Conservation (phyloP, 148 eudicot species). For the Diospyros lotus region DNA sequence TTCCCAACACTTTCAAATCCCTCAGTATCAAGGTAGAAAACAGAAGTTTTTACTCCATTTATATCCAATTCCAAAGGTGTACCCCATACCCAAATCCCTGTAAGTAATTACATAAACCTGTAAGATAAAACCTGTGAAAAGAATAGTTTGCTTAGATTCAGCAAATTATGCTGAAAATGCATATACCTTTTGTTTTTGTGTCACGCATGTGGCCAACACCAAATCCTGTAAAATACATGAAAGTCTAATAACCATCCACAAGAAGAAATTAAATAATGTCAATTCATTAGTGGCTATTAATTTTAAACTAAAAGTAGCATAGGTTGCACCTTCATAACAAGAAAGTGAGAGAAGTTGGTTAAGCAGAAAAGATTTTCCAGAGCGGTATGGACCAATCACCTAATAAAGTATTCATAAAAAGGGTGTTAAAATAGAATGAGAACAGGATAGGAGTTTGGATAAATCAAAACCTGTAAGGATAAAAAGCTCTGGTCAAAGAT, state of each 20-base stretch:
- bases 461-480: background rate
- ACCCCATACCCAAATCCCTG: slow-evolving; percentile 99
- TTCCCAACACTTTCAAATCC: slow-evolving; percentile 99
- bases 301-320: slow-evolving; percentile 1
- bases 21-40: slow-evolving; percentile 93
- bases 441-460: background rate
- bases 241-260: slow-evolving; percentile 1
- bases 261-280: background rate
- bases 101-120: background rate
- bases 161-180: background rate
- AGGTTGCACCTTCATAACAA: slow-evolving; percentile 78
- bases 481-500: background rate
- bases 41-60: slow-evolving; percentile 77
- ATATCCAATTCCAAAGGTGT: slow-evolving; percentile 74
- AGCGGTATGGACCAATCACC: slow-evolving; percentile 99
- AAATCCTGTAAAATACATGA: slow-evolving; percentile 58
- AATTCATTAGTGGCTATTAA: background rate
- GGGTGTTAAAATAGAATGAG: slow-evolving; percentile 2
- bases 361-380: slow-evolving; percentile 95
- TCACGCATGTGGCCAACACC: slow-evolving; percentile 99
- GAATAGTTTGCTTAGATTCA: slow-evolving; percentile 5
- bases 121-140: background rate
- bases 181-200: slow-evolving; percentile 87
- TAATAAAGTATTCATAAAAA: slow-evolving; percentile 26
- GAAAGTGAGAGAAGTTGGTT: slow-evolving; percentile 97